Percentiles rank a stretch among this genome's conserved stretches.
phyloP scores from a whole-genome alignment of 2,329 filamentous ascomycete species.

The Beauveria medogensis region DNA sequence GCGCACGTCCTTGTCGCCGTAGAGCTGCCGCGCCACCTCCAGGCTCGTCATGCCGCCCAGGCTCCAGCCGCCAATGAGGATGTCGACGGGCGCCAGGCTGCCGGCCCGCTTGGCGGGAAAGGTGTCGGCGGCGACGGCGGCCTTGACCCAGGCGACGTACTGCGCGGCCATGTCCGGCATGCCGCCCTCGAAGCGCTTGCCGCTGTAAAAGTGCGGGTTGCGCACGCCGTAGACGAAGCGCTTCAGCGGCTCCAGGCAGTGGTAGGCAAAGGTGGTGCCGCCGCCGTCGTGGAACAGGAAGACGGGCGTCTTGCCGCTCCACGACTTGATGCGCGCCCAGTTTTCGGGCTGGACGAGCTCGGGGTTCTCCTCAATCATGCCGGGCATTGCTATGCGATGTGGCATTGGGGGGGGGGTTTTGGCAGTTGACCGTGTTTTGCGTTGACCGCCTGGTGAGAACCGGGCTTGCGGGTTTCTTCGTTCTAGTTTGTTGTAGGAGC shows the following conservation, averaged over 20 bases:
- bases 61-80: conserved; percentile 50
- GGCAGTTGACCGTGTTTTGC: neutral
- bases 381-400: neutral
- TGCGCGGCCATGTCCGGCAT: conserved; percentile 45
- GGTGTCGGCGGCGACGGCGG: conserved; percentile 22
- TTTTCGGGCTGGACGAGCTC: conserved; percentile 27
- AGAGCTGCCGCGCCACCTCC: conserved; percentile 39
- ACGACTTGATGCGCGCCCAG: conserved; percentile 18
- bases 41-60: conserved; percentile 44
- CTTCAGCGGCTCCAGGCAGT: conserved; percentile 40
- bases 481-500: neutral
- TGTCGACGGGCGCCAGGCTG: conserved; percentile 21
- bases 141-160: conserved; percentile 39
- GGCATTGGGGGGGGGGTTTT: neutral
- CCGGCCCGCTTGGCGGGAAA: conserved; percentile 20
- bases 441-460: neutral
- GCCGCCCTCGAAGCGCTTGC: conserved; percentile 40
- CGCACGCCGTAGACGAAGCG: conserved; percentile 46
- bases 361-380: conserved; percentile 21
- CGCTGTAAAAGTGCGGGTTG: conserved; percentile 44
- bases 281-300: conserved; percentile 54
- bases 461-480: neutral
- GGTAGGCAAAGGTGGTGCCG: conserved; percentile 51
- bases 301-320: conserved; percentile 32
- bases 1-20: conserved; percentile 26